Percentiles rank a stretch among this genome's conserved stretches.
Conservation (phyloP, 2,329 filamentous ascomycete species). For the Fusarium caatingaense region DNA sequence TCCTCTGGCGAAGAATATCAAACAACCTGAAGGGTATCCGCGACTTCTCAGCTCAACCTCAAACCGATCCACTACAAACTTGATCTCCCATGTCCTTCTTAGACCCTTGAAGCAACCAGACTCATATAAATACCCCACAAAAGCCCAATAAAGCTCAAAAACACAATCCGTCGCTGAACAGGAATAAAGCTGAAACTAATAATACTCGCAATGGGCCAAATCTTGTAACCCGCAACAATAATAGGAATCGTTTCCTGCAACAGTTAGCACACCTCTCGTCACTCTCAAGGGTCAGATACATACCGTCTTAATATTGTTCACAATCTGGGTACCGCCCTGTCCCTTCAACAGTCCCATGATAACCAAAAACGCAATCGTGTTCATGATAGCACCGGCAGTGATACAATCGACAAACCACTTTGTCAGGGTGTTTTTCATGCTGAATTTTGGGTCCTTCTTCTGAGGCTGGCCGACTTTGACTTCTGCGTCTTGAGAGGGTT, state of each 20-base stretch:
- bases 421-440: constrained; percentile 55
- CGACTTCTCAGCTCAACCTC: not conserved
- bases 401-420: constrained; percentile 66
- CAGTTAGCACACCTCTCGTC: not conserved
- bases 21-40: not conserved
- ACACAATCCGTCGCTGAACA: constrained; percentile 62
- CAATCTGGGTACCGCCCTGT: constrained; percentile 52
- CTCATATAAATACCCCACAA: constrained; percentile 66
- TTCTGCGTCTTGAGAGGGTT: constrained; percentile 42
- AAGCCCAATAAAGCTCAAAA: constrained; percentile 61
- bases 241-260: constrained; percentile 59
- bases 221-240: constrained; percentile 62
- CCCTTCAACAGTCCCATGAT: constrained; percentile 61
- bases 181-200: constrained; percentile 63
- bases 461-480: constrained; percentile 35
- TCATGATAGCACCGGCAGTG: constrained; percentile 59
- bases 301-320: constrained; percentile 53
- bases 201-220: constrained; percentile 64
- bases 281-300: not conserved
- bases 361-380: constrained; percentile 59
- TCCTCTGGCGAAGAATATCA: not conserved
- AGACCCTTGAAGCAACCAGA: constrained; percentile 58
- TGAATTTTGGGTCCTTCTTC: constrained; percentile 49
- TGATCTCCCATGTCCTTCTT: not conserved
- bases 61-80: fast-evolving